Percentiles rank a stretch among this genome's conserved stretches.
phyloP scores from a whole-genome alignment of 805 yeast genomes.

The Jamesozyma gamospora region DNA sequence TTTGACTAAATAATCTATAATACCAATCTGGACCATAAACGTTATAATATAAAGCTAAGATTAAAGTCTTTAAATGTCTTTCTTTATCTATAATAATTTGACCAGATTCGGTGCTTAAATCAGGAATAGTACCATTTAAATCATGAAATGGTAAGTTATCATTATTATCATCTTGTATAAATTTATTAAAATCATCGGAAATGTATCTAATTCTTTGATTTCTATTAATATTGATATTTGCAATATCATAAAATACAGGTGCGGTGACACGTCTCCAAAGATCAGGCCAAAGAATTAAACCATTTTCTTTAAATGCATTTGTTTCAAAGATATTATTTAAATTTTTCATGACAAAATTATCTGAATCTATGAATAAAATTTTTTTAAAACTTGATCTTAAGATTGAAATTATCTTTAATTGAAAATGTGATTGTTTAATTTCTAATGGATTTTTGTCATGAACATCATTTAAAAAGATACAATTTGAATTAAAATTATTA shows the following conservation, averaged over 20 bases:
- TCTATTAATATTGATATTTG: constrained; percentile 37
- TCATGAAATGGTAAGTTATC: constrained; percentile 42
- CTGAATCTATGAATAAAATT: constrained; percentile 64
- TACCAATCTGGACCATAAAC: constrained; percentile 56
- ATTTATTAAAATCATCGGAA: constrained; percentile 24
- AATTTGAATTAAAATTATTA: constrained; percentile 55
- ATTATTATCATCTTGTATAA: constrained; percentile 8
- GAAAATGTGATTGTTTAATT: constrained; percentile 41
- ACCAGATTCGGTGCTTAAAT: constrained; percentile 66
- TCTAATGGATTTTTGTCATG: constrained; percentile 35
- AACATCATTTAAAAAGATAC: constrained; percentile 43
- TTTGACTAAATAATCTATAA: constrained; percentile 63
- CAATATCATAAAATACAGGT: constrained; percentile 61
- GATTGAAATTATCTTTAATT: constrained; percentile 59
- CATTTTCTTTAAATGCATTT: constrained; percentile 38
- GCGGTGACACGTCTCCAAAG: constrained; percentile 79
- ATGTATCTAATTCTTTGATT: constrained; percentile 30
- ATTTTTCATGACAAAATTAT: constrained; percentile 57
- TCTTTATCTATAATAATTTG: constrained; percentile 54
- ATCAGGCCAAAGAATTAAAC: constrained; percentile 70
- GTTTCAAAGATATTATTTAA: constrained; percentile 51
- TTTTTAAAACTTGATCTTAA: constrained; percentile 65
- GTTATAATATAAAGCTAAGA: constrained; percentile 57
- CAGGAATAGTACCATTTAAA: constrained; percentile 54
- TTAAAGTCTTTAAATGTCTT: constrained; percentile 45